Base-by-base conservation (phyloP, 768 basidiomycete species). In the Collybiopsis confluens region DNA sequence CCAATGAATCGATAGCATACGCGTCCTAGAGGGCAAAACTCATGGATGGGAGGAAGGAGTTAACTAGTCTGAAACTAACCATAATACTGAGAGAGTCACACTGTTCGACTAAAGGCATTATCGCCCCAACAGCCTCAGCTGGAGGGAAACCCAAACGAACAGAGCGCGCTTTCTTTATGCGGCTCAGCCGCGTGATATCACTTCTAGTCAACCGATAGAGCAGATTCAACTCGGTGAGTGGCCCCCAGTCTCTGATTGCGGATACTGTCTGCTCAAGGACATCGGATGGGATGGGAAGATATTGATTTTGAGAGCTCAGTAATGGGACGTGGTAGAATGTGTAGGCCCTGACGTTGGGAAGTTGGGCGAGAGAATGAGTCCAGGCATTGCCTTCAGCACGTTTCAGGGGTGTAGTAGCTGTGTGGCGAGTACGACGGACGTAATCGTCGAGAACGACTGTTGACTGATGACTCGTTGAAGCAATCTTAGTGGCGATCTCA, bases 371-470 rank as follows among this genome's bases (percentile, higher is more conserved):
- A 10, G 43, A 44, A 23, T 40, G 13, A 23, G 35, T 24, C 52
- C 52, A 53, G 28, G 26, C 26, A 23, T n/a, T 23, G 27, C 33
- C 36, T n/a, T 24, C 26, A 4, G 43, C 5, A 8, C 27, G 11
- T 23, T 26, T 37, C 13, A 26, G 15, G 23, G 10, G 23, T 16
- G 43, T 4, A 33, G 8, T 36, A 30, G 52, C n/a, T n/a, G n/a
- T 44, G 52, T 45, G 33, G 11, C 43, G 41, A 52, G 37, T 41
- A 30, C 52, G 52, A 5, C 52, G 52, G 26, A 45, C 52, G 42
- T 53, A 53, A 13, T 53, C 52, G 15, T 24, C 45, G 16, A 53
- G 43, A 11, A 53, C 43, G 35, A 53, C 52, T 53, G n/a, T n/a
- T n/a, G n/a, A n/a, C n/a, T n/a, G n/a, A 23, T 11, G 16, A 50